Percentiles rank a stretch among this genome's conserved stretches.
Evolutionary conservation across 345 rosid species (phyloP).

Genomic region (Kernera saxatilis): DNA sequence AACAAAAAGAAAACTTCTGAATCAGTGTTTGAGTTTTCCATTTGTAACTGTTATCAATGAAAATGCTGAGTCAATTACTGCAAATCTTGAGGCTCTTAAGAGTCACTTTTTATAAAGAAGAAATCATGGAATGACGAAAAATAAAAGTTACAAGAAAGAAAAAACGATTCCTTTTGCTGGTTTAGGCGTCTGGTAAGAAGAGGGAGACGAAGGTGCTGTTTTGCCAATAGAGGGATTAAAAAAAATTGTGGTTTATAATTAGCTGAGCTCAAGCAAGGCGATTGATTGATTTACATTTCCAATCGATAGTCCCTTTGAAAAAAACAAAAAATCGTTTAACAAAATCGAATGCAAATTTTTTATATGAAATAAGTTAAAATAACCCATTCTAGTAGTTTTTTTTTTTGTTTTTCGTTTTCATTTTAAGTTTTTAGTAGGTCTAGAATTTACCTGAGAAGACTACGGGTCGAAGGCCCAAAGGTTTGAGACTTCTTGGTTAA

Average conservation of each 20-base stretch:
- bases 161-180: constrained; percentile 26
- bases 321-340: background rate
- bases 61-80: constrained; percentile 6
- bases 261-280: background rate
- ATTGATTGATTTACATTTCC: background rate
- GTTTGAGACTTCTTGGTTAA: too few relatives aligned
- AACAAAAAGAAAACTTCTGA: constrained; percentile 18
- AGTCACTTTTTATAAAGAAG: constrained; percentile 9
- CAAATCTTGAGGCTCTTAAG: background rate
- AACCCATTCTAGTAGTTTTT: background rate
- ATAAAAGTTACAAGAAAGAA: background rate
- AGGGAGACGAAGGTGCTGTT: constrained; percentile 21
- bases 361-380: background rate
- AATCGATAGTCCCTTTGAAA: background rate
- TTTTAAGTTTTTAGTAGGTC: too few relatives aligned
- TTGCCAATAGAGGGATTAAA: constrained; percentile 8
- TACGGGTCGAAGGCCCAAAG: too few relatives aligned
- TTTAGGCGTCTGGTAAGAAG: constrained; percentile 22
- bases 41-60: constrained; percentile 4
- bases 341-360: background rate
- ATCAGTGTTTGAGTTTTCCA: constrained; percentile 21
- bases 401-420: too few relatives aligned
- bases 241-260: constrained; percentile 9
- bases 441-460: too few relatives aligned
- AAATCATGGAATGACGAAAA: background rate